A percentile compares a stretch with the other conserved stretches of the same genome.
These are phyloP conservation scores for Immersiella caudata DNA, from an alignment of 495 filamentous ascomycete genomes.

Conservation along the genomic window DNA sequence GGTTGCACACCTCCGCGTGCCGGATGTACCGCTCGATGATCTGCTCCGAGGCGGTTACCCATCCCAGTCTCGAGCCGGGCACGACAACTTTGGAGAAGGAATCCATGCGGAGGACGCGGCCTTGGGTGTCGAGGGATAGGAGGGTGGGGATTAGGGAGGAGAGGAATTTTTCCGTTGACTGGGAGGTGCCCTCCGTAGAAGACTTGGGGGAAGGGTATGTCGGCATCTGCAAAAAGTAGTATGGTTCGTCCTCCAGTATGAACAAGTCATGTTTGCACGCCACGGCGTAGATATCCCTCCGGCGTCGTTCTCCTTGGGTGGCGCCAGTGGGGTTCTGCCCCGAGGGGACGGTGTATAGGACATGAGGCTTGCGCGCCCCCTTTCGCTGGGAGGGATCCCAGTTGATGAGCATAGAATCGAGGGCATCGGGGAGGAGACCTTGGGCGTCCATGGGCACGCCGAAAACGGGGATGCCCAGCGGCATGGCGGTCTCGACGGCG, in stretches of 20 bases:
- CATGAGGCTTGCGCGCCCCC: constrained; percentile 68
- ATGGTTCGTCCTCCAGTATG: constrained; percentile 96
- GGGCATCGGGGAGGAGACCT: constrained; percentile 66
- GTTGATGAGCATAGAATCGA: constrained; percentile 66
- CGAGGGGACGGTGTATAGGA: constrained; percentile 81
- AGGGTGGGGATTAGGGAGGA: constrained; percentile 59
- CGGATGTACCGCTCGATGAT: constrained; percentile 77
- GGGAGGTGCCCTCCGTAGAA: no score
- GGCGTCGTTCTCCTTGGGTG: constrained; percentile 67
- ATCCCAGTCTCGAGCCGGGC: constrained; percentile 74
- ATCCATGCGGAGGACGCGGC: constrained; percentile 72
- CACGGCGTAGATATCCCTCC: constrained; percentile 72
- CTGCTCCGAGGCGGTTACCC: constrained; percentile 81
- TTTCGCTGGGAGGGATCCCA: constrained; percentile 64
- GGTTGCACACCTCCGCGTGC: constrained; percentile 75
- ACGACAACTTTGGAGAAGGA: constrained; percentile 83
- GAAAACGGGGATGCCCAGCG: constrained; percentile 72
- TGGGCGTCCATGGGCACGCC: constrained; percentile 78
- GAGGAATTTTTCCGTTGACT: constrained; percentile 50
- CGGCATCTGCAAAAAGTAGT: constrained; percentile 95
- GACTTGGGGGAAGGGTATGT: constrained; percentile 61
- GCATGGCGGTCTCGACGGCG: constrained; percentile 77
- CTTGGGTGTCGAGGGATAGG: constrained; percentile 67
- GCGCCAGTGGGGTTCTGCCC: constrained; percentile 94
- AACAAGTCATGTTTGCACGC: constrained; percentile 80